Evolutionary conservation across 257 asterid species (phyloP), one percentile per base, ranked within the genome.

Genomic region (Marsdenia floribunda): DNA sequence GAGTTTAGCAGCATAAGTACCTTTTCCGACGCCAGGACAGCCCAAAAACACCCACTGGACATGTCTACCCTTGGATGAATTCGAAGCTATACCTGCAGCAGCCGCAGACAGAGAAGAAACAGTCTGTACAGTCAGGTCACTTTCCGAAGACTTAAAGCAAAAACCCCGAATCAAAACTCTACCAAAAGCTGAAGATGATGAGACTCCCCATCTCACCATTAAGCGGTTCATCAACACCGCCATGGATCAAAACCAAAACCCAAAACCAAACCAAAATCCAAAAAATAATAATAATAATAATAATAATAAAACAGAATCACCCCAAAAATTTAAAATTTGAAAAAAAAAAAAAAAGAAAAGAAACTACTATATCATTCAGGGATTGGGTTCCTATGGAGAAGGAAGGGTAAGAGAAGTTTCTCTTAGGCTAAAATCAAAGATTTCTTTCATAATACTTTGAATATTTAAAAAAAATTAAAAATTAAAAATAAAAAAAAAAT

Each of bases 11-110:
- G 98, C 98, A 80, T 92, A 94, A 65, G 98, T 92, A 38, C 98
- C 98, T 81, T 94, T 94, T 15, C 98, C 98, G 22, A 93, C 98
- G 0, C 98, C 98, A 10, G 98, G 98, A 78, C 97, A 91, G 58
- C 98, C 98, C 7, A 93, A 85, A 81, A 93, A 93, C 16, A 91
- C 96, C 98, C 98, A 93, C 81, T 89, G 98, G 72, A 93, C 92
- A 68, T 84, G 86, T 82, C 95, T 89, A 21, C 83, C 93, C 77
- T 77, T 81, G 0, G 77, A 7, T 7, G 84, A 78, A 85, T 80
- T 83, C 11, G 75, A 55, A 50, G 14, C 61, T 52, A 76, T 33
- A 59, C 52, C 52, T 3, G 71, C 13, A 47, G 53, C 70, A 3
- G 38, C 18, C 49, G 74, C n/a, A 69, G 81, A 16, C n/a, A 33